Evolutionary conservation across 306 rosid genomes (phyloP).

Genomic region (Inga laurina): DNA sequence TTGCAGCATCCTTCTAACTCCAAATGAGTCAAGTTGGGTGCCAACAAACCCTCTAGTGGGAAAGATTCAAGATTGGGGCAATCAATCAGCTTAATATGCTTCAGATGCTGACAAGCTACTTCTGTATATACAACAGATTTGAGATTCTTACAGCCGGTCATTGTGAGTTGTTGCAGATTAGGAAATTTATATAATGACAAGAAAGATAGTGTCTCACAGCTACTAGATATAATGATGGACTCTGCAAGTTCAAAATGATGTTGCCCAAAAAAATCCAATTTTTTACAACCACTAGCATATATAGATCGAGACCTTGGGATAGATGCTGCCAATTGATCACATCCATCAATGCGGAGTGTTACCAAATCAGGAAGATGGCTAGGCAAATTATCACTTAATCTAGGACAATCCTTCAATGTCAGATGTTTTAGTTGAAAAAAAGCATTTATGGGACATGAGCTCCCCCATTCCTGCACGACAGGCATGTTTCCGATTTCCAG

Average conservation of each 20-base stretch:
- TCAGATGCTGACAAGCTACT: not conserved
- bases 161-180: not conserved
- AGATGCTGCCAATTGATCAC: not conserved
- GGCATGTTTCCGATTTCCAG: not conserved
- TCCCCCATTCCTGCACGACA: not conserved
- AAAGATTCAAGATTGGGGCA: not conserved
- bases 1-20: not conserved
- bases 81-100: not conserved
- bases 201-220: not conserved
- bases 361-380: not conserved
- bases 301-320: not conserved
- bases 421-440: not conserved
- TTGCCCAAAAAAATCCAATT: too few species aligned
- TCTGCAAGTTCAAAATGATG: not conserved
- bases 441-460: not conserved
- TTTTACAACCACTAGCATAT: too few species aligned
- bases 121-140: not conserved
- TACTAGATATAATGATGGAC: not conserved
- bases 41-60: not conserved
- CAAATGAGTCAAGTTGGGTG: not conserved
- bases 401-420: not conserved
- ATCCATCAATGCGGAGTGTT: not conserved
- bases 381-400: not conserved
- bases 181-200: not conserved
- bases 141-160: not conserved